Conservation (phyloP, 163 green algal genomes). For the Trebouxiophyceae sp. region DNA sequence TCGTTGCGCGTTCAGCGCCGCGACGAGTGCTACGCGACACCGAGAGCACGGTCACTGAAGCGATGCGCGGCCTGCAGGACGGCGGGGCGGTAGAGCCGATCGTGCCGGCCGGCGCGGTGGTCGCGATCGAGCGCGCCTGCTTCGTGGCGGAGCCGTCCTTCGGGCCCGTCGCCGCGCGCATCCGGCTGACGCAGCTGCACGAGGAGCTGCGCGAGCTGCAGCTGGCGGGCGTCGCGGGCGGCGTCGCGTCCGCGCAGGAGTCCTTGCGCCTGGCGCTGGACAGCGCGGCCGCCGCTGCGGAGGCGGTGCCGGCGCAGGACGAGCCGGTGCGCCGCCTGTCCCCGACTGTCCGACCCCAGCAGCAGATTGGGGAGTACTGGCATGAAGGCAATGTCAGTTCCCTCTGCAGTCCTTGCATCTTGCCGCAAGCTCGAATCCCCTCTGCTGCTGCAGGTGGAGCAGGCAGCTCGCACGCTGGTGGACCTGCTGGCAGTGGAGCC, state of each 20-base stretch:
- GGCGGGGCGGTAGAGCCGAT: constrained; percentile 9
- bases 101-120: constrained; percentile 11
- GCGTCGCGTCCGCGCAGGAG: constrained; percentile 1
- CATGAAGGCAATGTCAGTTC: no score
- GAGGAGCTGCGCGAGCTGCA: constrained; percentile 11
- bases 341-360: no score
- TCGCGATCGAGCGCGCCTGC: constrained; percentile 6
- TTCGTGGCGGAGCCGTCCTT: constrained; percentile 1
- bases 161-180: neutral
- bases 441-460: no score
- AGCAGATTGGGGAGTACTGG: constrained; percentile 11
- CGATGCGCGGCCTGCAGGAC: no score
- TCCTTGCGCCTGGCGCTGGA: constrained; percentile 8
- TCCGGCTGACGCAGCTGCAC: constrained; percentile 12
- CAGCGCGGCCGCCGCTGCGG: neutral
- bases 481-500: neutral
- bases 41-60: no score
- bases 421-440: no score
- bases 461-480: constrained; percentile 9
- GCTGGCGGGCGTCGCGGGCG: constrained; percentile 3
- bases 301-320: no score
- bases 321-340: no score
- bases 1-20: no score
- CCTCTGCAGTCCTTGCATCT: no score
- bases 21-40: no score